phyloP scores from a whole-genome alignment of 495 filamentous ascomycete species.

The Penicillium chermesinum region DNA sequence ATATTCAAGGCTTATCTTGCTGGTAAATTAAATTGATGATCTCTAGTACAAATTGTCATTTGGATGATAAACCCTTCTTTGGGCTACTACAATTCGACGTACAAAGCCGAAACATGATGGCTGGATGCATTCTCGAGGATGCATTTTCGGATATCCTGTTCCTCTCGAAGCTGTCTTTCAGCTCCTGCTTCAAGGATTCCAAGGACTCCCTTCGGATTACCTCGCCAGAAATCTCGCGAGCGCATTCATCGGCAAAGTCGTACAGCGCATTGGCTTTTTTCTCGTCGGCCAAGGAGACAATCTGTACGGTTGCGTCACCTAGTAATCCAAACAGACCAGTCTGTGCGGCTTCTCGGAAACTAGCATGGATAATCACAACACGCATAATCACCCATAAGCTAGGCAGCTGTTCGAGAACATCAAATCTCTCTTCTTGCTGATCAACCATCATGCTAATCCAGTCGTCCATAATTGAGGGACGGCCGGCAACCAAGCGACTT shows the following conservation, averaged over 20 bases:
- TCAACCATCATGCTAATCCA: neutral
- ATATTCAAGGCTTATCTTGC: too few relatives aligned
- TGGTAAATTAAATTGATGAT: too few relatives aligned
- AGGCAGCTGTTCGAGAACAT: conserved; percentile 3
- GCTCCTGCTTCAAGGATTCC: conserved; percentile 1
- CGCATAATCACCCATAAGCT: conserved; percentile 6
- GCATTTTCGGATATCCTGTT: conserved; percentile 1
- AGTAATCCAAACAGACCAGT: conserved; percentile 5
- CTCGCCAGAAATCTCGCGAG: neutral
- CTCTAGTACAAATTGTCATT: neutral
- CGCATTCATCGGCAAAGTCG: conserved; percentile 3
- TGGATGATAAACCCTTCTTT: neutral
- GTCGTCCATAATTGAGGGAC: conserved; percentile 2
- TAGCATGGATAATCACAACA: conserved; percentile 4
- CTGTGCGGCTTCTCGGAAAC: conserved; percentile 3
- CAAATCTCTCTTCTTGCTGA: conserved; percentile 1
- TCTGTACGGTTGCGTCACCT: conserved; percentile 4
- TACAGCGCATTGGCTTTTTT: conserved; percentile 4
- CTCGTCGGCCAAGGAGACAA: conserved; percentile 1
- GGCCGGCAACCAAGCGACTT: conserved; percentile 2
- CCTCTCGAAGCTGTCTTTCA: neutral
- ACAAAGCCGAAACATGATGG: conserved; percentile 9
- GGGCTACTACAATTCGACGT: conserved; percentile 1
- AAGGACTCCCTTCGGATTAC: neutral
- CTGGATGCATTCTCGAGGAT: conserved; percentile 5